Base-by-base conservation (phyloP, 208 protist species). In the Trypanosoma vivax region DNA sequence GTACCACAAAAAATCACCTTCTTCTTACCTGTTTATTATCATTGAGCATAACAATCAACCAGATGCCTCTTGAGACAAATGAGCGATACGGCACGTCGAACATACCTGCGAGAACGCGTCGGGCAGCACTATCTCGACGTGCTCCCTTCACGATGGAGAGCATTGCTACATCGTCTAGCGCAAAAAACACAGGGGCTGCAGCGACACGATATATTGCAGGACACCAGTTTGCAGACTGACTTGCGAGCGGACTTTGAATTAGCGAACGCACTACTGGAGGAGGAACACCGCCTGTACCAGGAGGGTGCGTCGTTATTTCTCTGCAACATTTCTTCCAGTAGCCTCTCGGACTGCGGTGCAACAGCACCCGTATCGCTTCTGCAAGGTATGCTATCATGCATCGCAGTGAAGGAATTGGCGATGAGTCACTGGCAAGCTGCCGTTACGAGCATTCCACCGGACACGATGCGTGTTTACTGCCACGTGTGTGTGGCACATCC, bases 391-490 rank as follows among this genome's bases (percentile, higher is more conserved):
- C 62, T 88, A 1, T 29, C 50, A 1, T 63, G 72, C 33, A 55
- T 83, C 6, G 53, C 72, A 0, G 1, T 54, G 18, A 78, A 81
- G 42, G 81, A 84, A 47, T 25, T 66, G 18, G 59, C 79, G 21
- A 38, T 82, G 27, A 60, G 67, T 0, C 65, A 89, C 50, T 89
- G 81, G 77, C 50, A 60, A 24, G 37, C 35, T 3, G 16, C 46
- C 1, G 16, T 50, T 1, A 3, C 37, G 6, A 56, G 49, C 24
- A 68, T 85, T 34, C 23, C 70, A 2, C 18, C 76, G 1, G 72
- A 84, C 59, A 82, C 72, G 4, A 29, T 89, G 23, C 76, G 81
- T 1, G 68, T 85, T 29, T 89, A 89, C 52, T 71, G 53, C 19
- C 74, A 89, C 29, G 58, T 59, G 2, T 58, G 82, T 28, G 40